Base-by-base conservation (phyloP, 345 rosid species). In the Dimocarpus longan region DNA sequence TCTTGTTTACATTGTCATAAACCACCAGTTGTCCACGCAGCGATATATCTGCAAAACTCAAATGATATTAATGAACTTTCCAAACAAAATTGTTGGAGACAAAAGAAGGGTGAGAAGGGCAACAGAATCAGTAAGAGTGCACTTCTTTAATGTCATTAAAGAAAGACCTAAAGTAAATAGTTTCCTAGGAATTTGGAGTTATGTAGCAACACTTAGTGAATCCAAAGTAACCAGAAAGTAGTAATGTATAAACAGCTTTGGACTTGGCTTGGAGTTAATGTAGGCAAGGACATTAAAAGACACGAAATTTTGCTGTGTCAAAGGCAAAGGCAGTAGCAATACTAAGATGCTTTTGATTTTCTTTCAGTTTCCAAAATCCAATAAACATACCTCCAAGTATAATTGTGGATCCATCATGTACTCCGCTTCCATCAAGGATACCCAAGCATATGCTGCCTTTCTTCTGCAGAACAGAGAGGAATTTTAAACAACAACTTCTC, bases 381-480 rank as follows among this genome's bases (percentile, higher is more conserved):
- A 60, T 42, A 60, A 65, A 52, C 66, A 74, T 88, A 93, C 99
- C 98, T 87, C 99, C 98, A 16, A 95, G 89, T 86, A 95, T 89
- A 75, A 82, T 88, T 50, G 95, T 86, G 74, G 96, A 89, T 74
- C 97, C 98, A 83, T 89, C 95, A 78, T 87, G 89, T 63, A 92
- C 91, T 76, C 81, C 73, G 85, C 94, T 93, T 85, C 97, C 97
- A 80, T 95, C 97, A 73, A 95, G 92, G 81, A 95, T 90, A 54
- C 99, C 97, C 79, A 95, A 86, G 87, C 99, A 95, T 8, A 91
- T 86, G 77, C 89, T 92, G 78, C 99, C 96, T 82, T 91, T 87
- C 52, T 84, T 73, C 99, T 95, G 92, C 87, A 87, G 19, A 71
- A 78, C 8, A 78, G 39, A 37, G 78, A 74, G 67, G 48, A 64